Evolutionary conservation across 345 rosid species (phyloP).

Genomic region (Hypericum perforatum): DNA sequence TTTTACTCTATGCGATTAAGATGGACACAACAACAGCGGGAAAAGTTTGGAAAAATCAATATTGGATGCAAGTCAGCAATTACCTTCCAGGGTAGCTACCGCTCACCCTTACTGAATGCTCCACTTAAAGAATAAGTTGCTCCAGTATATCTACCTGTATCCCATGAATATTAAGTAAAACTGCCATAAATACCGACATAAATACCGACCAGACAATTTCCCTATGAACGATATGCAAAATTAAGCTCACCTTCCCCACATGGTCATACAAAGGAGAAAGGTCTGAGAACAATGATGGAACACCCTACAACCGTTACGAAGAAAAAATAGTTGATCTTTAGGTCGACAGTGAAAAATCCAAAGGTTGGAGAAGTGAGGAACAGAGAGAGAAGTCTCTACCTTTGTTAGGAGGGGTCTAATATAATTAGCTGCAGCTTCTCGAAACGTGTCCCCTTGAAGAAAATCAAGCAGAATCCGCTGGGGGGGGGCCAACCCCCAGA

Average conservation of each 20-base stretch:
- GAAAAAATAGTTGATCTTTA: slow-evolving; percentile 5
- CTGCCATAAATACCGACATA: slow-evolving; percentile 5
- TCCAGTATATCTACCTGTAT: slow-evolving; percentile 80
- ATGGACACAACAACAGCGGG: too few relatives aligned
- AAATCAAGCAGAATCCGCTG: slow-evolving; percentile 97
- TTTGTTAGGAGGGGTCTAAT: slow-evolving; percentile 78
- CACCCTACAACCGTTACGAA: slow-evolving; percentile 49
- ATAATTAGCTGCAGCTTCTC: slow-evolving; percentile 70
- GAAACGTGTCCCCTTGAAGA: slow-evolving; percentile 70
- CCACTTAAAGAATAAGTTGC: slow-evolving; percentile 72
- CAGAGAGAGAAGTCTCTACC: slow-evolving; percentile 26
- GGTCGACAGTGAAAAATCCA: slow-evolving; percentile 9
- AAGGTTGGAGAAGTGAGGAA: background rate
- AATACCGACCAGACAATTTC: slow-evolving; percentile 1
- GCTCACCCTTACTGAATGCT: slow-evolving; percentile 54
- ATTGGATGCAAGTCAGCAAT: slow-evolving; percentile 8
- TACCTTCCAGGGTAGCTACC: slow-evolving; percentile 85
- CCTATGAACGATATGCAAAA: slow-evolving; percentile 7
- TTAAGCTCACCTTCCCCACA: slow-evolving; percentile 61
- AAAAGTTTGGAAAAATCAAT: background rate
- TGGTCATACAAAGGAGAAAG: slow-evolving; percentile 87
- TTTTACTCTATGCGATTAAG: too few relatives aligned
- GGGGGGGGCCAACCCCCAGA: too few relatives aligned
- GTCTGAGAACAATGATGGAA: slow-evolving; percentile 93
- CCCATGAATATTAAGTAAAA: slow-evolving; percentile 9